Base-by-base conservation (phyloP, 2,329 filamentous ascomycete species). In the Paecilomyces fulvus region DNA sequence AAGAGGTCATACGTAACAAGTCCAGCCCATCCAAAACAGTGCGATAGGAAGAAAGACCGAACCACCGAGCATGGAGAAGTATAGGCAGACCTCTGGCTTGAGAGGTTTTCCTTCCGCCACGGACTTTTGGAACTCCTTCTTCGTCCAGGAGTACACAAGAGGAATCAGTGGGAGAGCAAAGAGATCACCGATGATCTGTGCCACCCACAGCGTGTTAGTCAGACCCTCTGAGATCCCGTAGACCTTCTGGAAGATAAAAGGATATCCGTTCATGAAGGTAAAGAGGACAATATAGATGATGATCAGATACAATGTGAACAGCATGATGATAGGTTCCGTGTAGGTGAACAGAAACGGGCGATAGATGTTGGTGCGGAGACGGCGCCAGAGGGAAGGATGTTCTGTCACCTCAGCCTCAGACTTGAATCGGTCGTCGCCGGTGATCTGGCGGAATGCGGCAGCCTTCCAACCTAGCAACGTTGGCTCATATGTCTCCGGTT, bases 1-100 rank as follows among this genome's bases (percentile, higher is more conserved):
- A 33, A 14, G 31, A 12, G 31, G 14, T 33, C 31, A 33, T 33
- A 33, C 31, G 30, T 75, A 71, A 2, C 73, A 72, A 1, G 76
- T 75, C 79, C 79, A 81, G 4, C 75, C 79, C 20, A 81, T 70
- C 78, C 78, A 80, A 61, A 80, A 80, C 1, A 81, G 70, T 0
- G 72, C 73, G 10, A 80, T 64, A 0, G 79, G 77, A 14, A 33
- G 31, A 33, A 33, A 33, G 9, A 33, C 4, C 11, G 31, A 33
- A 12, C 31, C 31, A 14, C 31, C 31, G 31, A 77, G 63, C 59
- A 79, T 74, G 25, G 74, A 75, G 28, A 75, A 74, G 67, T 71
- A 76, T 0, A 79, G 66, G 0, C 75, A 67, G 37, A 70, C 70
- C 53, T 79, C 76, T 0, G 74, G 73, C 14, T 63, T 58, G 20